Evolutionary conservation across 2,329 filamentous ascomycete species (phyloP).

Genomic region (Colletotrichum neosansevieriae): DNA sequence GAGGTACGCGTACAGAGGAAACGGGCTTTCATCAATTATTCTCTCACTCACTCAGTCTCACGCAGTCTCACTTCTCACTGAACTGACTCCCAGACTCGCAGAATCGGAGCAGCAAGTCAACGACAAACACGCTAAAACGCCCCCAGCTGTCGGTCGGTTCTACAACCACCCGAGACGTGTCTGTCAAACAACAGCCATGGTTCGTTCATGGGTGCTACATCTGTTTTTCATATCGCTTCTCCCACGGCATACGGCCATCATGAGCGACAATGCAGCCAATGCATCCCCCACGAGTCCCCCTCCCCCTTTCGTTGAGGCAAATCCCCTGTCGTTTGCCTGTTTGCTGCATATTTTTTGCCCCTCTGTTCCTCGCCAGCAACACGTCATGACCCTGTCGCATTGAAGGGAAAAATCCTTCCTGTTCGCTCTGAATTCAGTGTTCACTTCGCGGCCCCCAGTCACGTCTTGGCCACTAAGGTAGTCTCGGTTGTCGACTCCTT

Average conservation of each 20-base stretch:
- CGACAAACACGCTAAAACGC: neutral
- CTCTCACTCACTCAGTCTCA: conserved; percentile 14
- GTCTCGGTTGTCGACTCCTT: no score
- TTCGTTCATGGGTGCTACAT: conserved; percentile 27
- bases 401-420: conserved; percentile 21
- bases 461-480: no score
- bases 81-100: neutral
- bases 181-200: conserved; percentile 18
- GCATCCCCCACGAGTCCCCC: conserved; percentile 9
- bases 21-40: neutral
- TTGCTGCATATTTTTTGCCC: neutral
- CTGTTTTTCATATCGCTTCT: conserved; percentile 20
- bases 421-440: conserved; percentile 30
- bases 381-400: conserved; percentile 15
- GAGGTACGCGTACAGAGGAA: neutral
- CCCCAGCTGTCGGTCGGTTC: neutral
- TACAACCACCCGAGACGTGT: neutral
- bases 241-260: conserved; percentile 26
- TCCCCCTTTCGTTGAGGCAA: conserved; percentile 22
- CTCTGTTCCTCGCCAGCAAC: neutral
- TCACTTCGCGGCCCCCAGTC: conserved; percentile 22
- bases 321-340: conserved; percentile 8
- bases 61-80: conserved; percentile 7
- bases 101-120: neutral
- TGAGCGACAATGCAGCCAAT: conserved; percentile 34